Evolutionary conservation across 148 eudicot genomes (phyloP), one percentile per base, ranked within the genome.

Genomic region (Rhododendron henanense): DNA sequence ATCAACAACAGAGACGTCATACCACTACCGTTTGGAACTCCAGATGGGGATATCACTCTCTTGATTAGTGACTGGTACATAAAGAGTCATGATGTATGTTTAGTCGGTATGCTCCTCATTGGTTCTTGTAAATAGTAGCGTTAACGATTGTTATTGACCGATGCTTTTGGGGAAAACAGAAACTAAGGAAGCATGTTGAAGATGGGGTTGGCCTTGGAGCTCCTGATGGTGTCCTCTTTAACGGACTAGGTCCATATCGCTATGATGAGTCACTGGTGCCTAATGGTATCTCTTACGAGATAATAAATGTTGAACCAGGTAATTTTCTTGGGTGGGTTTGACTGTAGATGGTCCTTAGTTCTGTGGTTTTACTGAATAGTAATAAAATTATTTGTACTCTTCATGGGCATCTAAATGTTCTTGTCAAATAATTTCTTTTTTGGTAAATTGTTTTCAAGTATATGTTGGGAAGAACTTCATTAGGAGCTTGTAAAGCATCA

Each of bases 1-100:
- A 89, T 97, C 84, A 97, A 97, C 91, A 97, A 97, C 85, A 88
- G 99, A 90, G 90, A 86, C 21, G 88, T 97, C 44, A 97, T 97
- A 28, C 91, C 99, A 23, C 88, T 97, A 79, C 99, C 99, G n/a
- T 97, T 97, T 88, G 95, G 86, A 55, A 91, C 90, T 21, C 99
- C 99, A 28, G 99, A 95, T 86, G 99, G 98, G 81, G 99, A 97
- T 83, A 91, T 95, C 79, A 94, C 99, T 16, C 97, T 97, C 87
- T 87, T 93, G 89, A 93, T 97, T 84, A 91, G 93, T 85, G 99
- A 97, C 85, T 97, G 99, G 99, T 97, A 92, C 91, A 91, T 57
- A 80, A 94, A 93, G 90, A 93, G 93, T 88, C 98, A 97, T 84
- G 92, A 97, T 98, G 99, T 97, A 85, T 87, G 92, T 85, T 55